Conservation (phyloP, 371 early-diverging fungal genomes). For the Mortierella sp. region DNA sequence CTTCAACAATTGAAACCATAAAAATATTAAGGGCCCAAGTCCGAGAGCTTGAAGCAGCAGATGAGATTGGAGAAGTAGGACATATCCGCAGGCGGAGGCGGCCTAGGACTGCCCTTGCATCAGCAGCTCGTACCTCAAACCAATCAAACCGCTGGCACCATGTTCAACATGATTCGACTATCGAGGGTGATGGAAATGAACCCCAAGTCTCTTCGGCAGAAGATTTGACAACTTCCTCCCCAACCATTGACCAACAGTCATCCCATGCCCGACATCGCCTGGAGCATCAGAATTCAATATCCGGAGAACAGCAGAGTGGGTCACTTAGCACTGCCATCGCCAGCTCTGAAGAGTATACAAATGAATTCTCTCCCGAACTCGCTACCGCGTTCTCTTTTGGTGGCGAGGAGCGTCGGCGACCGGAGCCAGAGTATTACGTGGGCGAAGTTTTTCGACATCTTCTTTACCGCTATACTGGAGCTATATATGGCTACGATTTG, state of each 20-base stretch:
- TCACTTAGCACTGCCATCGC: not conserved
- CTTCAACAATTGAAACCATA: constrained; percentile 34
- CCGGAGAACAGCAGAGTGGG: constrained; percentile 28
- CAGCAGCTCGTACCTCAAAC: not conserved
- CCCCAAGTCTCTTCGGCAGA: not conserved
- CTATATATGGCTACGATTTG: constrained; percentile 55
- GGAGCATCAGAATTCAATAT: constrained; percentile 14
- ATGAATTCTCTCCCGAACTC: not conserved
- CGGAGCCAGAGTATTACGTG: constrained; percentile 51
- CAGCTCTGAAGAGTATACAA: not conserved
- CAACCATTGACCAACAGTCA: constrained; percentile 22
- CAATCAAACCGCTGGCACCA: not conserved
- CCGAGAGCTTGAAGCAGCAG: constrained; percentile 38
- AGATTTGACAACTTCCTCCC: constrained; percentile 14
- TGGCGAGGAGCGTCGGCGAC: constrained; percentile 24
- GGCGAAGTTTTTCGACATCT: constrained; percentile 55
- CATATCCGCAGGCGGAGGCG: constrained; percentile 43
- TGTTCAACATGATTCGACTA: not conserved
- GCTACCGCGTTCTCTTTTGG: constrained; percentile 14
- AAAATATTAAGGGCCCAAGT: constrained; percentile 35
- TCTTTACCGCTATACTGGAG: constrained; percentile 43
- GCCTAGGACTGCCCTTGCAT: constrained; percentile 10
- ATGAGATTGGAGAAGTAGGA: constrained; percentile 44
- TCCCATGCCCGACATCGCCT: constrained; percentile 10
- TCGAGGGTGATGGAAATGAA: not conserved